phyloP scores from a whole-genome alignment of 208 protist species.

The Naegleria fowleri region DNA sequence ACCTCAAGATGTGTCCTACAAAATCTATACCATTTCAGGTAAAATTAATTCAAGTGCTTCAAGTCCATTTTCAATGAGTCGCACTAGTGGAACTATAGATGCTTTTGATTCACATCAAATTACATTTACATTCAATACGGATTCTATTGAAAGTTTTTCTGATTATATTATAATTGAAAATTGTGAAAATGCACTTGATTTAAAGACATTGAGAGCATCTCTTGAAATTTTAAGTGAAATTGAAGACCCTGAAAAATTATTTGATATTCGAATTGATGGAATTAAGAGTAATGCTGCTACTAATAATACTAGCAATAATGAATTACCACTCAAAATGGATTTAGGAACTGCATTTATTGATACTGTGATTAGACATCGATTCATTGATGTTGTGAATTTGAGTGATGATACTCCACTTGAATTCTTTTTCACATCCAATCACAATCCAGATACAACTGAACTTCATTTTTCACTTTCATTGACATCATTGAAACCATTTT shows the following conservation, averaged over 20 bases:
- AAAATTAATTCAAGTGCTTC: background rate
- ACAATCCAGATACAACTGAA: background rate
- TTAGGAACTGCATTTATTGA: background rate
- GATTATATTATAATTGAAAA: slow-evolving; percentile 14
- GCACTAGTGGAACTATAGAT: background rate
- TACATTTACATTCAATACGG: background rate
- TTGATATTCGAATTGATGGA: background rate
- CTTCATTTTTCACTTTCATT: slow-evolving; percentile 23
- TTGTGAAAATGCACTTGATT: background rate
- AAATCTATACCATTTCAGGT: background rate
- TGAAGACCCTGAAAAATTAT: background rate
- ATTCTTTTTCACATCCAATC: background rate
- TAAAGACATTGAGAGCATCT: background rate
- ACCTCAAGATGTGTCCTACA: background rate
- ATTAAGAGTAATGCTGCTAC: background rate
- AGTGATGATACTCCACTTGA: background rate
- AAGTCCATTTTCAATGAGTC: background rate
- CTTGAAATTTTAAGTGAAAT: background rate
- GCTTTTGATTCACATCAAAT: background rate
- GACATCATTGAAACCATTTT: background rate
- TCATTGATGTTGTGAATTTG: background rate
- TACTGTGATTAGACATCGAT: background rate
- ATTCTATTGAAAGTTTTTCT: background rate
- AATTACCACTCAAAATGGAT: background rate
- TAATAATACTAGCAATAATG: too few species aligned